phyloP scores from a whole-genome alignment of 441 rosid genomes.

The Brassica hybrid region DNA sequence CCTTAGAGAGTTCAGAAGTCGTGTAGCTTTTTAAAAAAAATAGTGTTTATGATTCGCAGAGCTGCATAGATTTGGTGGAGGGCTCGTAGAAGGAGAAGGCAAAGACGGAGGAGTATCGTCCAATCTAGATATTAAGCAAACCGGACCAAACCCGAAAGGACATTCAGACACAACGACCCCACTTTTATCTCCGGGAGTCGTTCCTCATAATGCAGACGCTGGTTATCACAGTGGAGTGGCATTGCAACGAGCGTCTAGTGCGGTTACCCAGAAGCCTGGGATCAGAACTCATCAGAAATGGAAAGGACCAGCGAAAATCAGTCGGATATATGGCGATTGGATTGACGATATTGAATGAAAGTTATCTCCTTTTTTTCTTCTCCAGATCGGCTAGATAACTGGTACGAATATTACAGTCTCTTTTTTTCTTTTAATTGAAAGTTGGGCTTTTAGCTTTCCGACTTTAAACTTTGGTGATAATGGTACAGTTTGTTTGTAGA shows the following conservation, averaged over 20 bases:
- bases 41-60: conserved; percentile 48
- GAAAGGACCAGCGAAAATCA: conserved; percentile 93
- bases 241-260: conserved; percentile 66
- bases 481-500: conserved; percentile 42
- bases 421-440: neutral
- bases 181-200: conserved; percentile 51
- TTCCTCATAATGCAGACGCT: conserved; percentile 58
- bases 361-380: neutral
- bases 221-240: conserved; percentile 61
- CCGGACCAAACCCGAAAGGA: conserved; percentile 59
- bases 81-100: conserved; percentile 61
- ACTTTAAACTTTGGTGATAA: conserved; percentile 13
- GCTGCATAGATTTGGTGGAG: conserved; percentile 80
- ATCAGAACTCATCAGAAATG: conserved; percentile 81
- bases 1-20: neutral
- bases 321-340: conserved; percentile 97
- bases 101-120: conserved; percentile 57
- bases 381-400: conserved; percentile 9
- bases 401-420: conserved; percentile 4
- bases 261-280: conserved; percentile 66
- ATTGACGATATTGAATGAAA: conserved; percentile 73
- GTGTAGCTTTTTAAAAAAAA: neutral
- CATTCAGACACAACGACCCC: conserved; percentile 53
- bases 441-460: conserved; percentile 20
- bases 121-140: conserved; percentile 60